Base-by-base conservation (phyloP, 345 rosid genomes). In the Geranium brycei region DNA sequence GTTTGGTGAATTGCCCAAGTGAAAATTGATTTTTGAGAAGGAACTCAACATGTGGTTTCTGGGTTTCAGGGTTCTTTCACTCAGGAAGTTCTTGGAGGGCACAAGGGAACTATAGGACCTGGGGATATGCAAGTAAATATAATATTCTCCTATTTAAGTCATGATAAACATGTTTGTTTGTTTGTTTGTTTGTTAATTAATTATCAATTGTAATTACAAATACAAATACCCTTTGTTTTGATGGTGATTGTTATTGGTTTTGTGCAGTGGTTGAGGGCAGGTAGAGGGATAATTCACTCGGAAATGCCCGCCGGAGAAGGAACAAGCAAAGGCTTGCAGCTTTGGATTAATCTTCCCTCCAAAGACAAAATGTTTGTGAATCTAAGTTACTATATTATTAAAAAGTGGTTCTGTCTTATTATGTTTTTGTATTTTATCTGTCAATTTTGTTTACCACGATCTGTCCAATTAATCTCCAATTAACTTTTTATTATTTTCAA, bases 231-330 rank as follows among this genome's bases (percentile, higher is more conserved):
- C n/a, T n/a, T n/a, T n/a, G n/a, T n/a, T n/a, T n/a, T 23, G 28
- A 23, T 23, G 28, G 2, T 23, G 28, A 23, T 23, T 23, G 28
- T 23, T 23, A 23, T 23, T 23, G 28, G 38, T 30, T 4, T 13
- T 19, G 28, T 68, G 73, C 80, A 90, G 95, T 90, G 99, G 99
- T 90, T 93, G 99, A 90, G 97, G 61, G 99, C 99, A 67, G 99
- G 97, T 15, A 85, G 91, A 85, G 99, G 99, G 13, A 93, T 93
- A 51, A 79, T 93, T 79, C 99, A 93, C 78, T 90, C 96, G 19
- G 97, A 93, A 83, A 93, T 93, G 97, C 96, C 99, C 32, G 97
- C 88, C 35, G 89, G 80, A 61, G 84, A 74, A 61, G 99, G 90
- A 62, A 62, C 67, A 4, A 78, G 86, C 63, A 90, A 68, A 68